Evolutionary conservation across 495 filamentous ascomycete genomes (phyloP).

Genomic region (Chaetomium cochliodes): DNA sequence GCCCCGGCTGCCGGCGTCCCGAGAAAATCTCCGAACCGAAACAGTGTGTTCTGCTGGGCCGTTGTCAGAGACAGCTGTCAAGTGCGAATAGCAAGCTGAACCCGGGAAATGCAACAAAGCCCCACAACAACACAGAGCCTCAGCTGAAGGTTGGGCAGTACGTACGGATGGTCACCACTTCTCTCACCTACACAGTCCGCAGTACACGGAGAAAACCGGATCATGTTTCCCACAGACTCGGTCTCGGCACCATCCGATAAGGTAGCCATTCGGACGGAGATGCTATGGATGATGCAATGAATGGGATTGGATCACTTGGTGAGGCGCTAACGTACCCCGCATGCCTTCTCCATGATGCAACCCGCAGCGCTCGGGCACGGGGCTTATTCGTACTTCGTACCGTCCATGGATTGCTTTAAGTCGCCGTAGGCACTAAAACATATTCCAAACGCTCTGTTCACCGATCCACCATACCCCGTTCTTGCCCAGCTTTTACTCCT

Average conservation of each 20-base stretch:
- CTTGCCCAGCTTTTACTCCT: neutral
- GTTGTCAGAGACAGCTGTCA: slow-evolving; percentile 1
- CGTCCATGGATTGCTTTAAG: slow-evolving; percentile 20
- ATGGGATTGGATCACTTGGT: neutral
- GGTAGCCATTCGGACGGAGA: too few species aligned
- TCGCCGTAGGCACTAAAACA: slow-evolving; percentile 20
- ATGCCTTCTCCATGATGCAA: neutral
- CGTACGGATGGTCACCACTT: too few species aligned
- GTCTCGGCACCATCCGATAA: too few species aligned
- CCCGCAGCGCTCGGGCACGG: neutral
- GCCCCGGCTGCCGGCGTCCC: slow-evolving; percentile 7
- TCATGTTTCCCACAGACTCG: too few species aligned
- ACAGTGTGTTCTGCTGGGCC: neutral
- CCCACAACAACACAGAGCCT: neutral
- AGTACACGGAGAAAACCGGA: too few species aligned
- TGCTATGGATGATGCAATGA: neutral
- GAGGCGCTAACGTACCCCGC: neutral
- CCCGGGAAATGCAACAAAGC: neutral
- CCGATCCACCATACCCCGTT: slow-evolving; percentile 4
- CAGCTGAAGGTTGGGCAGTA: neutral
- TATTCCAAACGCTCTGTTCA: slow-evolving; percentile 18
- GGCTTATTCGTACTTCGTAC: neutral
- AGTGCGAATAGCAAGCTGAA: neutral
- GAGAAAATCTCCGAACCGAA: slow-evolving; percentile 19
- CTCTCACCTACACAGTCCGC: too few species aligned